A percentile compares a stretch with the other conserved stretches of the same genome.
Evolutionary conservation across 2,329 filamentous ascomycete genomes (phyloP).

Genomic region (Mycocentrospora acerina): DNA sequence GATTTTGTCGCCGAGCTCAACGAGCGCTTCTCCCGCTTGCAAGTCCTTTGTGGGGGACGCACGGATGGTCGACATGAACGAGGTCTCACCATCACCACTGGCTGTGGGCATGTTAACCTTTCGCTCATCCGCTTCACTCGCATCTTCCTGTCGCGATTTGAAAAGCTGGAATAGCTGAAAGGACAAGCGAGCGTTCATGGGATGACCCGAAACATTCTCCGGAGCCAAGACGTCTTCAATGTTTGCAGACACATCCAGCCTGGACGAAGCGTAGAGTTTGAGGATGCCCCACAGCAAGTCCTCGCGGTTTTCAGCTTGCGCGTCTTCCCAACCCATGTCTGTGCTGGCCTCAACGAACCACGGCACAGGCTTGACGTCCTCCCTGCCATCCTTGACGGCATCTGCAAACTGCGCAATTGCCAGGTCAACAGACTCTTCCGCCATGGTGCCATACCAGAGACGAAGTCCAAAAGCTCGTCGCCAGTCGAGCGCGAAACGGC

Average conservation of each 20-base stretch:
- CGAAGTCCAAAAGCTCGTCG: slow-evolving; percentile 88
- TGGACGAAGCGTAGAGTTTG: slow-evolving; percentile 72
- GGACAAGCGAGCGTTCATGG: slow-evolving; percentile 71
- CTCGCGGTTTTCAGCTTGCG: slow-evolving; percentile 60
- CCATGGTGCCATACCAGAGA: slow-evolving; percentile 79
- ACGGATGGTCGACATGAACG: slow-evolving; percentile 34
- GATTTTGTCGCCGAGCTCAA: slow-evolving; percentile 59
- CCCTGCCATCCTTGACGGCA: slow-evolving; percentile 70
- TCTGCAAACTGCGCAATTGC: slow-evolving; percentile 73
- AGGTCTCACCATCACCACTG: slow-evolving; percentile 21
- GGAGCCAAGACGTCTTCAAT: slow-evolving; percentile 74
- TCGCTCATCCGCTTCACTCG: slow-evolving; percentile 25
- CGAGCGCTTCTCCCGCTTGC: slow-evolving; percentile 58
- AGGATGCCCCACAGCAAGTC: slow-evolving; percentile 87
- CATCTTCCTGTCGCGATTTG: slow-evolving; percentile 32
- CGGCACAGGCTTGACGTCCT: slow-evolving; percentile 69
- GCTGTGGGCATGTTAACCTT: slow-evolving; percentile 35
- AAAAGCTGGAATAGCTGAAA: slow-evolving; percentile 78
- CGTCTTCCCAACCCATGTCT: slow-evolving; percentile 62
- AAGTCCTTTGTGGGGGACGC: slow-evolving; percentile 47
- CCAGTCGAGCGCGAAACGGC: slow-evolving; percentile 87
- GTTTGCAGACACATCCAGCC: slow-evolving; percentile 43
- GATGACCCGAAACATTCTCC: slow-evolving; percentile 73
- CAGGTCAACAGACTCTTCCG: slow-evolving; percentile 67
- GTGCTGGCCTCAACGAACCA: slow-evolving; percentile 67